phyloP scores from a whole-genome alignment of 2,329 filamentous ascomycete species.

The Pestalotiopsis sp. region DNA sequence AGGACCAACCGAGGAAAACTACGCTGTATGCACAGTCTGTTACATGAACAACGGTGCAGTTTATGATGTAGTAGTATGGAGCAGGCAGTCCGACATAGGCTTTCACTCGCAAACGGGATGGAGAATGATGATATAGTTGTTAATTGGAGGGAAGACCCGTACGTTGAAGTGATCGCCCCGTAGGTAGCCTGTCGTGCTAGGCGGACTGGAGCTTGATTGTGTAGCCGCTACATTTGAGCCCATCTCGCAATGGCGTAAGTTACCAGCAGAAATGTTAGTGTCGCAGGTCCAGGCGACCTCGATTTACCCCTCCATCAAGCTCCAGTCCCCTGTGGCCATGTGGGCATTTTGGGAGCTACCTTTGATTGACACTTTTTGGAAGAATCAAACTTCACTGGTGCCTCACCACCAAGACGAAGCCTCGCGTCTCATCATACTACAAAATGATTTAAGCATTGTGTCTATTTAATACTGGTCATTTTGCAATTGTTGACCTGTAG shows the following conservation, averaged over 20 bases:
- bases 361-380: neutral
- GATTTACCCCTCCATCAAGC: constrained; percentile 2
- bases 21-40: neutral
- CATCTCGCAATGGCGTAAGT: neutral
- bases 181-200: neutral
- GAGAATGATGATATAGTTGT: neutral
- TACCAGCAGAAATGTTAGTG: neutral
- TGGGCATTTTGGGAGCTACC: neutral
- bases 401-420: neutral
- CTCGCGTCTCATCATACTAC: neutral
- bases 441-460: neutral
- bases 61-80: neutral
- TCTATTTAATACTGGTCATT: neutral
- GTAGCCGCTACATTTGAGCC: neutral
- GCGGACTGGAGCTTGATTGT: neutral
- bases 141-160: neutral
- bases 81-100: neutral
- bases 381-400: neutral
- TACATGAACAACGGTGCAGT: neutral
- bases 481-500: neutral
- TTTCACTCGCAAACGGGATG: neutral
- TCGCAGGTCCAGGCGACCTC: neutral
- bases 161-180: neutral
- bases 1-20: neutral
- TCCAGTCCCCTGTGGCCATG: neutral